Evolutionary conservation across 441 rosid genomes (phyloP), one percentile per base, ranked within the genome.

Genomic region (Brassica balearica): DNA sequence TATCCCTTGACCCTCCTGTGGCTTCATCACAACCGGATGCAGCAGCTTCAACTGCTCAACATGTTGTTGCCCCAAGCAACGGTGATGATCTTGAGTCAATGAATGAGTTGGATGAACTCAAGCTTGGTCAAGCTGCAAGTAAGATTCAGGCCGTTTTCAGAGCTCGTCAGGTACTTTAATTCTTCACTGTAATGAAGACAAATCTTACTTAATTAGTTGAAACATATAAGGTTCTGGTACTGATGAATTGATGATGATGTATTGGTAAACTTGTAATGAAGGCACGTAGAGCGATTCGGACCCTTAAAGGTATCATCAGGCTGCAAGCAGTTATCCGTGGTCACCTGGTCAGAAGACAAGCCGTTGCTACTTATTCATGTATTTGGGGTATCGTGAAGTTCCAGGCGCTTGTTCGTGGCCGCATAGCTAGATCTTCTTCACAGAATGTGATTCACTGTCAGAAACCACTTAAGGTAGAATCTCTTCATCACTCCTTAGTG

Each of bases 241-340:
- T 19, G 19, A 19, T 19, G 19, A 19, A 19, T 19, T 48, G 38
- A 61, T 53, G 53, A 60, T 58, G 72, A 70, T 43, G 68, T 15
- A 17, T 61, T 65, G 71, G 61, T 68, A 2, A 46, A 61, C 8
- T 25, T 73, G 11, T 62, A 4, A 36, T 55, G 15, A 68, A 90
- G 92, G 95, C 88, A 82, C 91, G 88, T 25, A 83, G 90, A 68
- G 88, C 92, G 43, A 89, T 89, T 82, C 80, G 82, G 72, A 85
- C 87, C 32, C 89, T 89, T 71, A 89, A 87, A 85, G 88, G 90
- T 69, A 90, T 89, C 75, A 82, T 87, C 75, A 88, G 85, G 84
- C 82, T 90, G 64, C 95, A 90, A 71, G 95, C 93, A 59, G 78
- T 87, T 69, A 86, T 89, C 71, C 91, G 91, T 72, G 92, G 95